Evolutionary conservation across 164 flowering plant species (phyloP), one percentile per base, ranked within the genome.

Genomic region (Vitis rotundifolia): DNA sequence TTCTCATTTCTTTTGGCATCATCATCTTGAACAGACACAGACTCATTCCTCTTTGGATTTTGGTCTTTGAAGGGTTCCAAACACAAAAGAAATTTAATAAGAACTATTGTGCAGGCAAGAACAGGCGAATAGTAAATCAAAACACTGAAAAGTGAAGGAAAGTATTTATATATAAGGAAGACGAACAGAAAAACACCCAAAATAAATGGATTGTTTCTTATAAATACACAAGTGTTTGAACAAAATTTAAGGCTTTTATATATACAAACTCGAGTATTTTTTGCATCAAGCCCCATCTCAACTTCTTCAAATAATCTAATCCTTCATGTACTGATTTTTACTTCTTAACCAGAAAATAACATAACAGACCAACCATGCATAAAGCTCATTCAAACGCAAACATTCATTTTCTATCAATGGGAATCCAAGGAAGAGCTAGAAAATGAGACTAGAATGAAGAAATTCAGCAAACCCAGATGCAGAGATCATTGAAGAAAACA

Each of bases 231-330:
- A 58, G 75, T 52, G 62, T 58, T 69, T 16, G 78, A 44, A 26
- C 81, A 80, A 58, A 80, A 68, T 49, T 69, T 66, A 64, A 80
- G 28, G 28, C 61, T n/a, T 76, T 72, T 81, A 64, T 74, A 75
- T 14, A 80, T 10, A 47, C 70, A 60, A 66, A 73, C 26, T 54
- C 56, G 69, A 63, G 89, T 61, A 54, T 74, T 71, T 73, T 79
- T 79, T 54, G 75, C 72, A 75, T 82, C 84, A 73, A 83, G 16
- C 60, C 74, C 91, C 98, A 91, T 90, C 11, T 78, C 69, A 70
- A 7, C 29, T 61, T 15, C 52, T 50, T 14, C 8, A 11, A n/a
- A 60, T 11, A 52, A 7, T 64, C 19, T 11, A 47, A 26, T 3
- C 28, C 1, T 60, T 44, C 44, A 31, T 31, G 44, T 4, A 31